Base-by-base conservation (phyloP, 257 asterid genomes). In the Solanum ossicruentum region DNA sequence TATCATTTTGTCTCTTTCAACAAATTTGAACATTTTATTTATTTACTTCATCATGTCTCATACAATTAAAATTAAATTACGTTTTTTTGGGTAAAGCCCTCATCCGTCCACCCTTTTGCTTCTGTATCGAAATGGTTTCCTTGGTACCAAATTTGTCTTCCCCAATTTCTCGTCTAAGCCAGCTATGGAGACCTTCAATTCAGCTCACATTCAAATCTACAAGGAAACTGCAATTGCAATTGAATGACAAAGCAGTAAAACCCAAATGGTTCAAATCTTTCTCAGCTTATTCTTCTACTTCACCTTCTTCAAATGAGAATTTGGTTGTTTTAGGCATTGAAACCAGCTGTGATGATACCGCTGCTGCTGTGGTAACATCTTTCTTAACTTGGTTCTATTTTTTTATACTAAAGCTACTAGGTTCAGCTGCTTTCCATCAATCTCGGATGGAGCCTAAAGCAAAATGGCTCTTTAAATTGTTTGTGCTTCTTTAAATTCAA, bases 321-420 rank as follows among this genome's bases (percentile, higher is more conserved):
- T 88, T 96, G 81, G 85, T 92, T 83, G 88, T 96, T 87, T 90
- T 95, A 87, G 99, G 99, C 4, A 96, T 96, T 57, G 99, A 96
- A 86, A 96, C 99, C 57, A 95, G 99, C 87, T 96, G 98, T 11
- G 99, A 96, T 85, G 98, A 96, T 86, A 96, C 99, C 21, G 99
- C 98, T 13, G 99, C 98, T 60, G 98, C 98, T 28, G 92, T 96
- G 81, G 99, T 96, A 90, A 89, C 98, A 88, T 52, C 54, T 80
- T 12, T 17, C 0, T 12, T 21, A n/a, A n/a, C 32, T 60, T 21
- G 32, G 15, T n/a, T 60, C 12, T 20, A 58, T 20, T 20, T 58
- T 58, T 60, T 58, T 58, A 8, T 60, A 47, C 52, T 47, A 58
- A 57, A 57, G 65, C 26, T 57, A 20, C 20, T 57, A 18, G 66